A percentile compares a stretch with the other conserved stretches of the same genome.
These are phyloP conservation scores for Ustilago cynodontis DNA, from an alignment of 1,284 basidiomycete species.

Conservation along the genomic window DNA sequence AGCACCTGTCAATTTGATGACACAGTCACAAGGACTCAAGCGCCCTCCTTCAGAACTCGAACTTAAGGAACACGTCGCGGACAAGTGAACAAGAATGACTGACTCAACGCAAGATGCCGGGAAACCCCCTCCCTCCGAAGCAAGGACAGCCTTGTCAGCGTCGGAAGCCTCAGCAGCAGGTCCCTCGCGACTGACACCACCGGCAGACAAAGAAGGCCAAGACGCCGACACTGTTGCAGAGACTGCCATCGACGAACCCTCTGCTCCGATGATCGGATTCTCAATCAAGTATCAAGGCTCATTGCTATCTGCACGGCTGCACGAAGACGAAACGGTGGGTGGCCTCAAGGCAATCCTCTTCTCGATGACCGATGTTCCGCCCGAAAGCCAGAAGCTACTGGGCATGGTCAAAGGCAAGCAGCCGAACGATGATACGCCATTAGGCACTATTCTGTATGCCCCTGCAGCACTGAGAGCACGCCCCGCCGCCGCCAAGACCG, in stretches of 20 bases:
- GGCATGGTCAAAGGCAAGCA: conserved; percentile 87
- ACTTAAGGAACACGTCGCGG: conserved; percentile 1
- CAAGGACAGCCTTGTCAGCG: background rate
- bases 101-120: background rate
- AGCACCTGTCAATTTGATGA: background rate
- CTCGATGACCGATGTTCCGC: conserved; percentile 82
- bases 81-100: conserved; percentile 13
- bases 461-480: conserved; percentile 43
- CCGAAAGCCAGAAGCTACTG: conserved; percentile 88
- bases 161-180: conserved; percentile 20
- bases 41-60: background rate
- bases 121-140: background rate
- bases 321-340: conserved; percentile 59
- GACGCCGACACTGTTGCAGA: background rate
- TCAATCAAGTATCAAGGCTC: conserved; percentile 53
- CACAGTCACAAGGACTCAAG: background rate
- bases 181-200: conserved; percentile 21
- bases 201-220: conserved; percentile 5
- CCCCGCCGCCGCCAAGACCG: conserved; percentile 12
- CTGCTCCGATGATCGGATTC: conserved; percentile 37
- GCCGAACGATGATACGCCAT: conserved; percentile 72
- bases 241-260: background rate
- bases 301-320: conserved; percentile 39
- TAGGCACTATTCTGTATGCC: conserved; percentile 46
- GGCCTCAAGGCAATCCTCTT: conserved; percentile 72